These are phyloP conservation scores for Leccinum fallax DNA, from an alignment of 1,284 basidiomycete species.

Conservation along the genomic window DNA sequence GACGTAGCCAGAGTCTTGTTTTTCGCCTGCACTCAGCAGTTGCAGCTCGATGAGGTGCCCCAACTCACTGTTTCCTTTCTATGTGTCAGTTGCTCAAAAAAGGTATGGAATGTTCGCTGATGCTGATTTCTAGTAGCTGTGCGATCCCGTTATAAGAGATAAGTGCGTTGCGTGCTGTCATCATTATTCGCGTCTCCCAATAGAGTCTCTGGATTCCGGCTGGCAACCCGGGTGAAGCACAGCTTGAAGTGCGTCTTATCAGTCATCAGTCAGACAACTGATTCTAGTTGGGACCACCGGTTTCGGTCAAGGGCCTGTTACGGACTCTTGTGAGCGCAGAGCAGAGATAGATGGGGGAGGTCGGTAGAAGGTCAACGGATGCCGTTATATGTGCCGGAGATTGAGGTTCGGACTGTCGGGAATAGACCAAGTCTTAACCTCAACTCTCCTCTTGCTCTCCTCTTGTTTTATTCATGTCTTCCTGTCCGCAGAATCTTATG, in stretches of 20 bases:
- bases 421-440: too few species aligned
- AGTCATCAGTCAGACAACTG: neutral
- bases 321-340: neutral
- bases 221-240: neutral
- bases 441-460: neutral
- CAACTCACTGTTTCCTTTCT: neutral
- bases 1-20: too few species aligned
- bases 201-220: neutral
- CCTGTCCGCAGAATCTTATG: constrained; percentile 1
- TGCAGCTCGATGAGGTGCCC: neutral
- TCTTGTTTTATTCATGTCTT: constrained; percentile 11
- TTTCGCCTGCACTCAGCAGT: too few species aligned
- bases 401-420: too few species aligned
- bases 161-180: neutral
- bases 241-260: neutral
- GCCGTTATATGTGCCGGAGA: too few species aligned
- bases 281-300: neutral
- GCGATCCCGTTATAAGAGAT: neutral
- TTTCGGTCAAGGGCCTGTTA: neutral
- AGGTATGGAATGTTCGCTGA: neutral
- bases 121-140: neutral
- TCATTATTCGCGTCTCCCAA: neutral
- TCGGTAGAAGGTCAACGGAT: too few species aligned
- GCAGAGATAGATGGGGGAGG: too few species aligned
- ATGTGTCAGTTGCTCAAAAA: neutral